These are phyloP conservation scores for Exophiala phaeomuriformis DNA, from an alignment of 2,329 filamentous ascomycete genomes.

Conservation along the genomic window DNA sequence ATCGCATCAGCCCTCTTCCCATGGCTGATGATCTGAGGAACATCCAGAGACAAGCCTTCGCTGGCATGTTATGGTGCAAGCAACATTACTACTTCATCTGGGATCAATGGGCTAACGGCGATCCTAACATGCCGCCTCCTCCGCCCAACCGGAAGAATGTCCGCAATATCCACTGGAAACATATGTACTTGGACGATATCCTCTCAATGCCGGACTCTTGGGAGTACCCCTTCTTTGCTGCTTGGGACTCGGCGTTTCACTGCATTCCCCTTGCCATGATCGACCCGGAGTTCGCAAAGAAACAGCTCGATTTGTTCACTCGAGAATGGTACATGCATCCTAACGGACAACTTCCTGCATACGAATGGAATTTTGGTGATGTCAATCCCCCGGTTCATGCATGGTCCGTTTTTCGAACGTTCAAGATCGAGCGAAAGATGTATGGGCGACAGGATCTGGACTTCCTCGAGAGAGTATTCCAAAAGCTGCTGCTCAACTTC, in stretches of 20 bases:
- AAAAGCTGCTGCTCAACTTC: conserved; percentile 91
- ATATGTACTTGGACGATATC: conserved; percentile 90
- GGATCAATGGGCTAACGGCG: conserved; percentile 96
- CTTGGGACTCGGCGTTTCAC: conserved; percentile 96
- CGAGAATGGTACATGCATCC: conserved; percentile 99
- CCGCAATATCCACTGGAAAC: conserved; percentile 85
- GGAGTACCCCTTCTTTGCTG: conserved; percentile 97
- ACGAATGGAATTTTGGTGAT: conserved; percentile 96
- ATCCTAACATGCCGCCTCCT: conserved; percentile 79
- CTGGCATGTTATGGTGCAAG: conserved; percentile 98
- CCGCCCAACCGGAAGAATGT: conserved; percentile 71
- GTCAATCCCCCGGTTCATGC: conserved; percentile 96
- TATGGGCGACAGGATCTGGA: conserved; percentile 92
- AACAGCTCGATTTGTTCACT: conserved; percentile 91
- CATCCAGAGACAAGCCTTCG: conserved; percentile 88
- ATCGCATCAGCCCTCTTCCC: conserved; percentile 80
- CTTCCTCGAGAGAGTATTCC: conserved; percentile 92
- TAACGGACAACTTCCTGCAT: conserved; percentile 88
- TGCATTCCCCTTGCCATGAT: conserved; percentile 96
- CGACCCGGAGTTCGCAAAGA: conserved; percentile 95
- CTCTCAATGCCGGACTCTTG: conserved; percentile 97
- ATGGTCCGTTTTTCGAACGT: conserved; percentile 89
- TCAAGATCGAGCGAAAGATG: conserved; percentile 97
- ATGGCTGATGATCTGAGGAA: conserved; percentile 91
- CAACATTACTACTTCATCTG: conserved; percentile 95